Conservation (phyloP, 2,329 filamentous ascomycete genomes). For the Exophiala sideris region DNA sequence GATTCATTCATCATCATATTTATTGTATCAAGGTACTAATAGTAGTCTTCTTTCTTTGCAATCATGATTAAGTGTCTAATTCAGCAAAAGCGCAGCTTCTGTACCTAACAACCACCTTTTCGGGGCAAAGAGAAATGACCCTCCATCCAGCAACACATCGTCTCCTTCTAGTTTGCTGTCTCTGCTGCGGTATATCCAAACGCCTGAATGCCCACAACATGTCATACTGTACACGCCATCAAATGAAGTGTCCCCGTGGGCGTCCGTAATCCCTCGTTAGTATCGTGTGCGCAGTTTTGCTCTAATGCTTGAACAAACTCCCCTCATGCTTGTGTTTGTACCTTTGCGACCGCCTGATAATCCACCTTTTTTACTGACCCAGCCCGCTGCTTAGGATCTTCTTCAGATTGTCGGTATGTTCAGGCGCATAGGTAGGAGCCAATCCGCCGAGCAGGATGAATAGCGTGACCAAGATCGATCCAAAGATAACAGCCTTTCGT, state of each 20-base stretch:
- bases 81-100: too few relatives aligned
- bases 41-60: too few relatives aligned
- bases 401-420: constrained; percentile 25
- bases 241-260: not conserved
- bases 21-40: too few relatives aligned
- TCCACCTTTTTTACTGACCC: constrained; percentile 8
- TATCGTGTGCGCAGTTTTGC: too few relatives aligned
- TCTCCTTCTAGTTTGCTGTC: not conserved
- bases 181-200: not conserved
- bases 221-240: constrained; percentile 1
- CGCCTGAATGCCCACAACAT: constrained; percentile 1
- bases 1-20: too few relatives aligned
- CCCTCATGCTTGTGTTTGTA: too few relatives aligned
- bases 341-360: not conserved
- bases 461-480: constrained; percentile 58
- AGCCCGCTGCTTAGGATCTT: constrained; percentile 24
- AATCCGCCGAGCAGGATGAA: constrained; percentile 69
- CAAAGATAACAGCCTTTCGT: constrained; percentile 73
- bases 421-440: constrained; percentile 51
- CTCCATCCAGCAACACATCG: not conserved
- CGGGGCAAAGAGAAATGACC: not conserved
- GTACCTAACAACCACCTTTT: too few relatives aligned
- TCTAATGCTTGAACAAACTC: too few relatives aligned
- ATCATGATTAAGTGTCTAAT: too few relatives aligned
- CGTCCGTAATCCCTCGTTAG: too few relatives aligned